Base-by-base conservation (phyloP, 306 rosid genomes). In the Inga oerstediana region DNA sequence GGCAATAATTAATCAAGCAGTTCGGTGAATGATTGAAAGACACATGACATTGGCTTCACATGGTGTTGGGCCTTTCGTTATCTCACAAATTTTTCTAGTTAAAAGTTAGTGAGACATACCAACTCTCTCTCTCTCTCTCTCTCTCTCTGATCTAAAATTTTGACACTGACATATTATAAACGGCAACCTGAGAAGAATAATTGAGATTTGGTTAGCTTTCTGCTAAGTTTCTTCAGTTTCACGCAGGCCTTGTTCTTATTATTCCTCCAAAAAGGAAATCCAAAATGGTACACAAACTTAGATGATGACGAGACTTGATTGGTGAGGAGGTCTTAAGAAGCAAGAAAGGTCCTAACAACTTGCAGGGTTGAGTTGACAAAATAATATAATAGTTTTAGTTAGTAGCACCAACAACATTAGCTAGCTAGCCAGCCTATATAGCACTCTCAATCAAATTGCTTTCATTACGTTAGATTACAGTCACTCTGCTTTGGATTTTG, bases 31-130 rank as follows among this genome's bases (percentile, higher is more conserved):
- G 78, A 66, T 39, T 62, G 52, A 22, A 10, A 12, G 73, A 75
- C 84, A 75, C 84, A 35, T 72, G 66, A 66, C 56, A 58, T 35
- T 77, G 83, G 78, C 74, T 83, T 80, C 85, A 66, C 89, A 83
- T 80, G 87, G 71, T 10, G 62, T 66, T 80, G 85, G 84, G 75
- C 17, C 76, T 79, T 74, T 62, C 75, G 3, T 81, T 14, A 71
- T 72, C 74, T 30, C 19, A 76, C 76, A 81, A 46, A 22, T 11
- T 71, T 71, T 30, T n/a, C 54, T 11, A 11, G 17, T 59, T 62
- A 65, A 62, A 77, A 81, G 79, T 66, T 71, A 59, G 62, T 39
- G 19, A 71, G 76, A 80, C 82, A 48, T 43, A 75, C 79, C 76
- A 59, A 79, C 79, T 52, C n/a, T 27, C 30, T 39, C 41, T 37